Percentiles rank a stretch among this genome's conserved stretches.
These are phyloP conservation scores for Cydonia oblonga DNA, from an alignment of 331 rosid genomes.

Conservation along the genomic window DNA sequence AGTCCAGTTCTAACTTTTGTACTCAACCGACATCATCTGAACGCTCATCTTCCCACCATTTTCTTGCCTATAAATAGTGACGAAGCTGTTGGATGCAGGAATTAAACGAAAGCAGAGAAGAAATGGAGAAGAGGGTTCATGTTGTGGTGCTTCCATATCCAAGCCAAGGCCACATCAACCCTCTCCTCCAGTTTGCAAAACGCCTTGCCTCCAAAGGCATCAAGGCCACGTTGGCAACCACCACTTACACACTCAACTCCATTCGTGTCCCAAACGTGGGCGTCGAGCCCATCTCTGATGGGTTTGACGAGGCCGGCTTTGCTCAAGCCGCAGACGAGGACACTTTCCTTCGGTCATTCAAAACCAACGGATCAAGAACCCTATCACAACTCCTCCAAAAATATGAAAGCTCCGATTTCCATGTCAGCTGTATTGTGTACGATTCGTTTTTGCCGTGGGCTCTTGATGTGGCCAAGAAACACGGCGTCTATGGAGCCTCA, in stretches of 20 bases:
- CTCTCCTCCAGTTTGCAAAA: constrained; percentile 62
- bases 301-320: constrained; percentile 33
- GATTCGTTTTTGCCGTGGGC: constrained; percentile 62
- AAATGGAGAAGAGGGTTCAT: constrained; percentile 17
- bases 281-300: constrained; percentile 42
- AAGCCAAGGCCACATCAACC: constrained; percentile 75
- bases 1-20: too few relatives aligned
- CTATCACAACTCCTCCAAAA: constrained; percentile 28
- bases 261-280: constrained; percentile 15
- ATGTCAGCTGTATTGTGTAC: constrained; percentile 46
- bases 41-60: too few relatives aligned
- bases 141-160: constrained; percentile 54
- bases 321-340: constrained; percentile 17
- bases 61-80: too few relatives aligned
- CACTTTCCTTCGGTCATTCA: constrained; percentile 30
- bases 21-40: too few relatives aligned
- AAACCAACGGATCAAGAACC: constrained; percentile 29
- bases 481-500: constrained; percentile 39
- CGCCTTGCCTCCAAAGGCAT: constrained; percentile 41
- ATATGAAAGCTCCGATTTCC: background rate
- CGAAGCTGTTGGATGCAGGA: too few relatives aligned
- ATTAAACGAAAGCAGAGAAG: background rate
- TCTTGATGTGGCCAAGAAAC: constrained; percentile 46
- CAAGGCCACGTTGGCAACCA: constrained; percentile 54
- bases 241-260: constrained; percentile 36